Evolutionary conservation across 1,284 basidiomycete genomes (phyloP), one percentile per base, ranked within the genome.

Genomic region (Ceratobasidium sp.): DNA sequence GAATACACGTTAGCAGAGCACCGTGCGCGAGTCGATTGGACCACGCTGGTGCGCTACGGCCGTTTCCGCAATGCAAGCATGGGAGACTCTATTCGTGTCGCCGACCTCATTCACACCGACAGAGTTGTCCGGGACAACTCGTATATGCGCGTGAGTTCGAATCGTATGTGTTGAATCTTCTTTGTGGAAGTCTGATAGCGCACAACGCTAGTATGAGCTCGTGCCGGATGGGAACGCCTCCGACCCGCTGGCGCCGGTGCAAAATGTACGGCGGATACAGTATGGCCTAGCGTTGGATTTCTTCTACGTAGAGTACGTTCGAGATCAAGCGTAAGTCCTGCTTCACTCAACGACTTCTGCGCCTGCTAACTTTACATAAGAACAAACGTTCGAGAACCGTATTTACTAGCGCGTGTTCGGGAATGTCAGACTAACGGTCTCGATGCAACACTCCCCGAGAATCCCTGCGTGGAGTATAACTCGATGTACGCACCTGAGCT

Each of bases 401-500:
- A 43, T 43, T 18, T 67, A 28, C 52, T 67, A 3, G 64, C 50
- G 21, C 30, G 6, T 50, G 23, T 67, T 23, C 14, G 32, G 50
- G 32, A 26, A 10, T 67, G 64, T 30, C 16, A 67, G 3, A 67
- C 64, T 2, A 18, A 30, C n/a, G 64, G 50, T n/a, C 6, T 8
- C 4, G 64, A 67, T 43, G 64, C 64, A 5, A 30, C 64, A 14
- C 34, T 43, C n/a, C 64, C 64, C 12, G 36, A 55, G 12, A 67
- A 26, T 23, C 64, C 64, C 6, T 23, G 55, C 9, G 64, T 67
- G 21, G 52, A 30, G 18, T 65, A 65, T 18, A 21, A 50, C 1
- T 1, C 10, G 3, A 52, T 65, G 30, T 10, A 28, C 10, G 32
- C 62, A 21, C 46, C 32, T 8, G 16, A 52, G 10, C 52, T 65